Evolutionary conservation across 352 stramenopile genomes (phyloP), one percentile per base, ranked within the genome.

Genomic region (Phytophthora multivora): DNA sequence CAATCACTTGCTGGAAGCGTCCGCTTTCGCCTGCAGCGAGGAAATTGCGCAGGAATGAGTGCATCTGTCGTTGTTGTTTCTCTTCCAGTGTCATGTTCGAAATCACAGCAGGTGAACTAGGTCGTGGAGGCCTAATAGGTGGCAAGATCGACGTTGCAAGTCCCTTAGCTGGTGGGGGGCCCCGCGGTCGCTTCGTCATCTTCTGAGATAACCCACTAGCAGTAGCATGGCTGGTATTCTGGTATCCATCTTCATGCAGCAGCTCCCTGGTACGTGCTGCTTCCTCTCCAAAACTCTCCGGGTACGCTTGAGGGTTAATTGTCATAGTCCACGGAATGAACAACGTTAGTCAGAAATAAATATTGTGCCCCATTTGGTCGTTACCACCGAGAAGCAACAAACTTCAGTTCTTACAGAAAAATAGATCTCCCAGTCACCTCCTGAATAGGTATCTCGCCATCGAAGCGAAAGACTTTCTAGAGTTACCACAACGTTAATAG

Each of bases 41-140:
- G 54, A 97, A 98, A 55, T 97, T 97, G n/a, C 84, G 78, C 55
- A 98, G 56, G 66, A 97, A 97, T 26, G 88, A 96, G 16, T 87
- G 80, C 77, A 98, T 91, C 56, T 91, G 85, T 10, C 85, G 80
- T 45, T 87, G 75, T 54, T 88, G 79, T 13, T 76, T 78, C 41
- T 91, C 80, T 45, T 88, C 78, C 10, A 84, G 30, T 3, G 82
- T 80, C 51, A 87, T 66, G 2, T 21, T 49, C 4, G 46, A 58
- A 48, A 58, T 18, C 12, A 38, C 10, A 41, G n/a, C 12, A 30
- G 40, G 19, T 33, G 31, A 15, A 26, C 5, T 23, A 28, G 55
- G 18, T 40, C 45, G 61, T 40, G 54, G 16, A 50, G 66, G 46
- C 8, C 57, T 40, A 40, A 79, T 76, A 12, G 70, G 63, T 40